Evolutionary conservation across 768 basidiomycete species (phyloP).

Genomic region (Russula vinacea): DNA sequence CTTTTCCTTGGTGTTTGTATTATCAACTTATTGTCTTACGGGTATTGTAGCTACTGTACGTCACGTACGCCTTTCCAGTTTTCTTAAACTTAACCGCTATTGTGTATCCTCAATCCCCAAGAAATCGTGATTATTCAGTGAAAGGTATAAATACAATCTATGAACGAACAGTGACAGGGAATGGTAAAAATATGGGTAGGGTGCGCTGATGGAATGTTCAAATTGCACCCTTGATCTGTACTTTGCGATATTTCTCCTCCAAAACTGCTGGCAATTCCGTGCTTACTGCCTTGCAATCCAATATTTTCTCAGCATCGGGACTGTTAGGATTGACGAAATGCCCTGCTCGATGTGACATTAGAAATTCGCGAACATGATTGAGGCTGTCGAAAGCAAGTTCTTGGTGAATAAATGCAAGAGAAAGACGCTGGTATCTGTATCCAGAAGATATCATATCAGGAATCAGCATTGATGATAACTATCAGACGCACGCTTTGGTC

Average conservation of each 20-base stretch:
- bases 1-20: neutral
- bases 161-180: slow-evolving; percentile 4
- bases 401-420: slow-evolving; percentile 70
- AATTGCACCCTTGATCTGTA: slow-evolving; percentile 91
- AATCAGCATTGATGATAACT: slow-evolving; percentile 13
- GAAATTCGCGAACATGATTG: slow-evolving; percentile 62
- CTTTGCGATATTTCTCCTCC: slow-evolving; percentile 80
- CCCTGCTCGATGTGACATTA: slow-evolving; percentile 64
- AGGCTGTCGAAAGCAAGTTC: slow-evolving; percentile 82
- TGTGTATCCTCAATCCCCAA: neutral
- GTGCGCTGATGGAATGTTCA: slow-evolving; percentile 38
- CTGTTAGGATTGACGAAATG: slow-evolving; percentile 62
- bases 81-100: neutral
- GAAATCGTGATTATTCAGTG: slow-evolving; percentile 16
- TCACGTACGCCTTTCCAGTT: too few species aligned
- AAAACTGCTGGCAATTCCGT: slow-evolving; percentile 57
- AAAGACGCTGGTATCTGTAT: slow-evolving; percentile 75
- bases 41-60: too few species aligned
- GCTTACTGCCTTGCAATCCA: slow-evolving; percentile 70
- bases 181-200: slow-evolving; percentile 13
- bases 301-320: slow-evolving; percentile 57
- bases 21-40: neutral
- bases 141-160: slow-evolving; percentile 19
- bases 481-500: slow-evolving; percentile 77
- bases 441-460: slow-evolving; percentile 1